Evolutionary conservation across 78 protist genomes (phyloP), one percentile per base, ranked within the genome.

Genomic region (Capsaspora owczarzaki): DNA sequence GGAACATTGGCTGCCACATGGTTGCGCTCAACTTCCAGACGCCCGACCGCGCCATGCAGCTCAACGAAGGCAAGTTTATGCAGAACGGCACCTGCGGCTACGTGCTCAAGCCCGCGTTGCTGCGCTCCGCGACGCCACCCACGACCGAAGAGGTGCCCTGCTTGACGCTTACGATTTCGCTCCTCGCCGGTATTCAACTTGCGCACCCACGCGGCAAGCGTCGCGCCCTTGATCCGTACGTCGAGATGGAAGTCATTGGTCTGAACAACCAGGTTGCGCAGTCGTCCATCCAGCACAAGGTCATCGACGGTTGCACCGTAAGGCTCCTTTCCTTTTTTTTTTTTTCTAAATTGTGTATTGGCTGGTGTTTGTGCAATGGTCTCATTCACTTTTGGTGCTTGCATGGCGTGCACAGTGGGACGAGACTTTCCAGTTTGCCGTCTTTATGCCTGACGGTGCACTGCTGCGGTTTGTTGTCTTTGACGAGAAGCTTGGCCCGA

Each of bases 11-110:
- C 60, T 25, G 61, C 37, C 93, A 89, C 69, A 33, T 93, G 47
- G 90, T 82, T 12, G 93, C 96, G n/a, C 85, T 93, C n/a, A 91
- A 91, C 81, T 89, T 79, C 68, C 94, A 91, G 81, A 90, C 94
- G 47, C 0, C 3, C 43, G 92, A 87, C n/a, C 38, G 44, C 1
- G 37, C 72, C 0, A 83, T 71, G 46, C 89, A 87, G 75, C 10
- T 90, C 40, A 79, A 88, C 49, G 41, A 44, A 22, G 87, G 87
- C 5, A 51, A 69, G 40, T 83, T 83, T 44, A 4, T 6, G 22
- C 53, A 46, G 19, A 83, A 83, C 71, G 87, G 87, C 12, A 38
- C 68, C 37, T 76, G 79, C 40, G 87, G 87, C 6, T 83, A 77
- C 69, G n/a, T 83, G 40, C 61, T 83, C 40, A 83, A 83, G 44